Base-by-base conservation (phyloP, 2,329 filamentous ascomycete species). In the Ascochyta viciae-villosae region DNA sequence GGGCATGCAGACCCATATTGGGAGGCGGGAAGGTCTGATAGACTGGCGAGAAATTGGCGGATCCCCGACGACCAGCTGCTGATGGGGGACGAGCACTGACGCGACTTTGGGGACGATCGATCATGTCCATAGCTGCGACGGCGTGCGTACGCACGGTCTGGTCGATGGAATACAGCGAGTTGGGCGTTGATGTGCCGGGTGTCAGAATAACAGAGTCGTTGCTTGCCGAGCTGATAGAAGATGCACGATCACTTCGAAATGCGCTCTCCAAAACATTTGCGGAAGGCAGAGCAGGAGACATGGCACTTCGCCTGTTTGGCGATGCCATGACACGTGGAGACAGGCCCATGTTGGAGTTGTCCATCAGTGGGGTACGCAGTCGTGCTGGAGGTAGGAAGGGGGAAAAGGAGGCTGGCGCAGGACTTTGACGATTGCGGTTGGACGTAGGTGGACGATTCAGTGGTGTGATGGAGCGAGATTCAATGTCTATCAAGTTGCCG, bases 361-460 rank as follows among this genome's bases (percentile, higher is more conserved):
- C 68, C 65, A 71, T 74, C 27, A 69, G 58, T 3, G 75, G 72
- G 24, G 71, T 75, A 15, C 74, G 69, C 33, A 75, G 54, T 48
- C 75, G 66, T 9, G 70, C 50, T 39, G 72, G 73, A 35, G 73
- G 66, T 35, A 68, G 58, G 48, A 75, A 73, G 3, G 73, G 74
- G 7, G 74, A 75, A 45, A 71, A 75, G 13, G 66, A 63, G 46
- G 69, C 68, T n/a, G 54, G 54, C 42, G 72, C 71, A 27, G 74
- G 72, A 47, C 72, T 75, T 41, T 69, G 68, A 35, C 76, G 65
- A 53, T 77, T 76, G 27, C 76, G 58, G 46, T 77, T 77, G 27
- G 73, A 64, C 8, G 76, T 77, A 24, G 75, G 64, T 38, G 76
- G 75, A 26, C 76, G 73, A 44, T 70, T 65, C 46, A 78, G 64